These are phyloP conservation scores for Paramecium sonneborni DNA, from an alignment of 73 alveolate genomes.

Conservation along the genomic window DNA sequence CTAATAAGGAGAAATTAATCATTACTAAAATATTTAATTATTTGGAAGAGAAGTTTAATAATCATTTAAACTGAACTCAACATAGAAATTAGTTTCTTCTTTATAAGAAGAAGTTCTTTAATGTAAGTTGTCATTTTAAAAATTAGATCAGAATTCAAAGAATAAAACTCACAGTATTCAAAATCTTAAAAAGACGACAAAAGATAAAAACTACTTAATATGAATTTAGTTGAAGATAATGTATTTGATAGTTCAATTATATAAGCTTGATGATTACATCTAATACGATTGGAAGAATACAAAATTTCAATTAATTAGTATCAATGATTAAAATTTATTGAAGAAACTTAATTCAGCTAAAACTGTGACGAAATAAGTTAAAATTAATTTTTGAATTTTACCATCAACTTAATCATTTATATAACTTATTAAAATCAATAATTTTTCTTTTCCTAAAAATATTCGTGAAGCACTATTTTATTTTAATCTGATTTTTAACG, in stretches of 20 bases:
- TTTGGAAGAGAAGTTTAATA: not conserved
- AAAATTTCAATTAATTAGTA: not conserved
- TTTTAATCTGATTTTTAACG: too few relatives aligned
- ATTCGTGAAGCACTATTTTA: too few relatives aligned
- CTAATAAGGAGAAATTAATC: not conserved
- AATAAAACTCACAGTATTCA: not conserved
- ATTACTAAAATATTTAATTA: not conserved
- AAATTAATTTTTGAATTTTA: not conserved
- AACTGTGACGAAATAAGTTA: not conserved
- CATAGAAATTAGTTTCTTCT: not conserved
- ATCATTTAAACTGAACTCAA: not conserved
- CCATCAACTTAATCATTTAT: not conserved
- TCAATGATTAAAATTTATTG: not conserved
- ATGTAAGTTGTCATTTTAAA: not conserved
- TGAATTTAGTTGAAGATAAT: conserved; percentile 7
- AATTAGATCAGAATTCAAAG: not conserved
- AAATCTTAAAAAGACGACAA: not conserved
- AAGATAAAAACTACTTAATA: not conserved
- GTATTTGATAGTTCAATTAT: not conserved
- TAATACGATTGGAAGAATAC: not conserved
- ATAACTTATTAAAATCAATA: not conserved
- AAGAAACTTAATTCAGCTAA: not conserved
- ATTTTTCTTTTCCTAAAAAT: too few relatives aligned
- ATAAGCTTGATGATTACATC: not conserved
- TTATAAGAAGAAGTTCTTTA: not conserved